Evolutionary conservation across 805 yeast genomes (phyloP), one percentile per base, ranked within the genome.

Genomic region (Yarrowia bubula): DNA sequence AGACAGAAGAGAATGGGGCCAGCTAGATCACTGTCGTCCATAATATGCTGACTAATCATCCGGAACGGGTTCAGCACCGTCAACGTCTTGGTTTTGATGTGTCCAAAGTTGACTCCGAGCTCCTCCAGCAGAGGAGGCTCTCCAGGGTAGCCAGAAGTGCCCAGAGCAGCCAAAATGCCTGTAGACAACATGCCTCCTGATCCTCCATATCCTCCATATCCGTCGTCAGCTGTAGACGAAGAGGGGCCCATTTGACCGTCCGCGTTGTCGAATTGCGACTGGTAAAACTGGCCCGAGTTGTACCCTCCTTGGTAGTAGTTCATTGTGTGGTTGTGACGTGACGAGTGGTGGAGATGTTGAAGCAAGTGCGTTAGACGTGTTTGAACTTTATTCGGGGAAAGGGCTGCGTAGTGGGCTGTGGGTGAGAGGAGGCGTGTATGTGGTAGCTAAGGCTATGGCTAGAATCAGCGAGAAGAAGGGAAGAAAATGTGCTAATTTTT

Each of bases 111-210:
- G 73, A 95, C 90, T 2, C 98, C 99, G 31, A 95, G 76, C 73
- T 95, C 99, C 73, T 95, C 96, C 61, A 95, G 78, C 51, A 95
- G 79, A 2, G 98, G 92, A 0, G 96, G 92, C 75, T 95, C 99
- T n/a, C 92, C 93, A 0, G 97, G 86, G 73, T 95, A 95, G 0
- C 99, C 99, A 0, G 88, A 81, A 0, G 97, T 89, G 1, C 97
- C 90, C 71, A 95, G 87, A 0, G 98, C 99, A 4, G 97, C 96
- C 5, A 96, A 75, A 53, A 92, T 73, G 0, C 99, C 99, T 0
- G 85, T 79, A 0, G 90, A 81, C 58, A 93, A 79, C 63, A 80
- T 79, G 43, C 76, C 79, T 32, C 66, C 48, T 10, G 65, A 66
- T 14, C 58, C 37, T 37, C 69, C 72, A n/a, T 44, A 43, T 28